Evolutionary conservation across 2,329 filamentous ascomycete genomes (phyloP), one percentile per base, ranked within the genome.

Genomic region (Colletotrichum phormii): DNA sequence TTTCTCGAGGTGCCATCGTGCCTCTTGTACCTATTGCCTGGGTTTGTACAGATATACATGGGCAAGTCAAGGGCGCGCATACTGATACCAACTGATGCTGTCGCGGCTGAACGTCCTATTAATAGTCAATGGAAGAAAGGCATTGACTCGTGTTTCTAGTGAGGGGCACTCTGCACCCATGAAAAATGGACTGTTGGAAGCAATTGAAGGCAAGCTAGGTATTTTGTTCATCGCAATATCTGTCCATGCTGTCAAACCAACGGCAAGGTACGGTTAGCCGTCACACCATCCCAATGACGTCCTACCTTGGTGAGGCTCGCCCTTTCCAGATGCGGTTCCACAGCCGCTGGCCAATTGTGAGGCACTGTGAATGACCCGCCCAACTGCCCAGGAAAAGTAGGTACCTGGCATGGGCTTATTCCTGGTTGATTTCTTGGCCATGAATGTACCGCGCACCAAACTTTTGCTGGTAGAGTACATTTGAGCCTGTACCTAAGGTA

Each of bases 271-370:
- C 42, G 3, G 37, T 42, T 11, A 9, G 7, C 33, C 31, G n/a
- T 49, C 15, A 9, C 22, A 18, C 13, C 22, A 66, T 60, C 46
- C 55, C 49, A 22, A 72, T 72, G 69, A 72, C 69, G 64, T 72
- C 59, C 64, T 63, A 26, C 9, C 22, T n/a, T 12, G 35, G n/a
- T n/a, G 15, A 63, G 12, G 18, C 55, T 62, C 55, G 63, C 31
- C 29, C 64, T 13, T 68, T 68, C 58, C 37, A 53, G 12, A 42
- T 57, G 51, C 69, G 64, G 58, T 24, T 71, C 42, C 42, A 49
- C 8, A 49, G 35, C 22, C 22, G 18, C 24, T n/a, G 58, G 64
- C 42, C 51, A 58, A 61, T 62, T 58, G 15, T 18, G 37, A 46
- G 58, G 37, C 69, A 59, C 58, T 63, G 69, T 68, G 42, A 26